Conservation (phyloP, 768 basidiomycete species). For the Austroboletus eburneus region DNA sequence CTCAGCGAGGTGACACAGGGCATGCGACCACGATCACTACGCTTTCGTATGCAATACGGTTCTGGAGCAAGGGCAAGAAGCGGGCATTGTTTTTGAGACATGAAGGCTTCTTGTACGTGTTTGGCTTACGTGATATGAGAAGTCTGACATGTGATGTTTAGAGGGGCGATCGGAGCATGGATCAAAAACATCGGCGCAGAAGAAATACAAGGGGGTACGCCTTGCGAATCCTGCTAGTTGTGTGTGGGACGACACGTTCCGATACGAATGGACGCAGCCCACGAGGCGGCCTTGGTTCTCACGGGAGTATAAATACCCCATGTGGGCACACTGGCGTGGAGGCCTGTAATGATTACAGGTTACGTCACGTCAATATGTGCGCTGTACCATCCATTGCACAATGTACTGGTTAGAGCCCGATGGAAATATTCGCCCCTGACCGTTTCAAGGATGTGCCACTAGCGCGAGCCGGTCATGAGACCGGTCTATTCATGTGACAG, state of each 20-base stretch:
- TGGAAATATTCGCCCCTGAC: neutral
- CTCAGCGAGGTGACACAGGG: conserved; percentile 44
- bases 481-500: conserved; percentile 4
- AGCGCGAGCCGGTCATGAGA: conserved; percentile 2
- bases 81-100: conserved; percentile 95
- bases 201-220: conserved; percentile 12
- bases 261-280: conserved; percentile 9
- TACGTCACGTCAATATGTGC: conserved; percentile 15
- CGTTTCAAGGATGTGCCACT: neutral
- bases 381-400: conserved; percentile 4
- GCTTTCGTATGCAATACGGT: conserved; percentile 96
- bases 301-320: conserved; percentile 21
- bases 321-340: conserved; percentile 20
- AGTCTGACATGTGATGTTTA: conserved; percentile 26
- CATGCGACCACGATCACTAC: conserved; percentile 97
- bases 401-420: neutral
- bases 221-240: neutral
- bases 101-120: conserved; percentile 91
- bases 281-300: conserved; percentile 28
- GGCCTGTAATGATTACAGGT: conserved; percentile 11
- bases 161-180: conserved; percentile 96
- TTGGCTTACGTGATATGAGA: neutral
- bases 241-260: conserved; percentile 9
- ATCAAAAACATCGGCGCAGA: conserved; percentile 84
- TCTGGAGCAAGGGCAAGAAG: conserved; percentile 98